A percentile compares a stretch with the other conserved stretches of the same genome.
phyloP scores from a whole-genome alignment of 2,329 filamentous ascomycete genomes.

The Zasmidium angulare region DNA sequence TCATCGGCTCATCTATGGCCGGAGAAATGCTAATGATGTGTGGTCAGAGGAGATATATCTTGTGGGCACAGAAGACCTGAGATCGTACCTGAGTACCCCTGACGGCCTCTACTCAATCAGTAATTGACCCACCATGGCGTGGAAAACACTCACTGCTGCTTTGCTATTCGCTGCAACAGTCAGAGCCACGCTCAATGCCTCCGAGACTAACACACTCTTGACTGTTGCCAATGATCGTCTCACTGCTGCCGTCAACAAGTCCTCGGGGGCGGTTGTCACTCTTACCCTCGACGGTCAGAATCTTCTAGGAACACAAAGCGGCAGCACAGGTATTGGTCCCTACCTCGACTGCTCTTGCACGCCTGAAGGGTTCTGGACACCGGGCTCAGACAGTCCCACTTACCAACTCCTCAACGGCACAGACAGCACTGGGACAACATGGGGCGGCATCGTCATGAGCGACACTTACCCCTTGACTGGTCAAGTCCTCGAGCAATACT shows the following conservation, averaged over 20 bases:
- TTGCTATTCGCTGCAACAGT: not conserved
- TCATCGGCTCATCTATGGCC: not conserved
- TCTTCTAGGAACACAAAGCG: constrained; percentile 49
- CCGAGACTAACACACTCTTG: constrained; percentile 33
- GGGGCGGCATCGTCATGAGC: constrained; percentile 60
- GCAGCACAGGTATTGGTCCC: constrained; percentile 47
- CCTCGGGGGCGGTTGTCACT: constrained; percentile 42
- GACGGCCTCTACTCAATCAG: not conserved
- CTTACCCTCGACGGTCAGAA: constrained; percentile 52
- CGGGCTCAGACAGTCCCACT: constrained; percentile 50
- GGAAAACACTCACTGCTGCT: not conserved
- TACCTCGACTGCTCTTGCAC: constrained; percentile 66
- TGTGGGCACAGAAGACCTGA: not conserved
- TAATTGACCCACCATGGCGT: not conserved
- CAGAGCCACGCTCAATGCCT: constrained; percentile 27
- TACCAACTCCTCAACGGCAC: constrained; percentile 54
- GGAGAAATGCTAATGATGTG: not conserved
- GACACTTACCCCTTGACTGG: constrained; percentile 60
- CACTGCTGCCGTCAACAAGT: constrained; percentile 45
- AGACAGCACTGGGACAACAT: constrained; percentile 52
- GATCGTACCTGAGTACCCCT: constrained; percentile 3
- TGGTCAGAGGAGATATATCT: not conserved
- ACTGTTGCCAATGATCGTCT: constrained; percentile 48
- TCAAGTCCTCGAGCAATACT: constrained; percentile 63
- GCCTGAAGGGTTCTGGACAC: constrained; percentile 60